phyloP scores from a whole-genome alignment of 305 asterid species.

The Fraxinus paxiana region DNA sequence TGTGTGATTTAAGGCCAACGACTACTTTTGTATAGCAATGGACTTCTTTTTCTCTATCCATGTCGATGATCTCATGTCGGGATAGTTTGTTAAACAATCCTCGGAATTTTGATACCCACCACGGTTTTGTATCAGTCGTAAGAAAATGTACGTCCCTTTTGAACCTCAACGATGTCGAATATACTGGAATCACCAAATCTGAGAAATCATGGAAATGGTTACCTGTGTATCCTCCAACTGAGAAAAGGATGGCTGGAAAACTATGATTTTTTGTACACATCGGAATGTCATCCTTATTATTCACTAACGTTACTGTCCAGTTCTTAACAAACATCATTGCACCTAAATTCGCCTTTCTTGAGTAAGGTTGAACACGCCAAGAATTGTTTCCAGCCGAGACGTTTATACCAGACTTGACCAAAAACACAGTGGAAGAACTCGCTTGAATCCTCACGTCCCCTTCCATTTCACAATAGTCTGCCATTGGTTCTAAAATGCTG shows the following conservation, averaged over 20 bases:
- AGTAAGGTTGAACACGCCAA: conserved; percentile 57
- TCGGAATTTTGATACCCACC: conserved; percentile 55
- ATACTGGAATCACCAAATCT: conserved; percentile 54
- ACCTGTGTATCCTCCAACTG: conserved; percentile 63
- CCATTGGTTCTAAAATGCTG: conserved; percentile 31
- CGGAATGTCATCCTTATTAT: conserved; percentile 26
- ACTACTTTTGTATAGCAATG: conserved; percentile 48
- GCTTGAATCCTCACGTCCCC: conserved; percentile 55
- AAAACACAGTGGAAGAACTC: conserved; percentile 40
- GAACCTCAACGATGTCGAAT: conserved; percentile 40
- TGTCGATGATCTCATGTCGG: conserved; percentile 36
- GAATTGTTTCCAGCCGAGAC: conserved; percentile 21
- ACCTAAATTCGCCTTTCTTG: conserved; percentile 44
- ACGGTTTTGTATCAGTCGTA: conserved; percentile 43
- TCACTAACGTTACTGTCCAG: conserved; percentile 44
- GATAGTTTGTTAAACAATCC: conserved; percentile 35
- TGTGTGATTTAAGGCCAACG: conserved; percentile 43
- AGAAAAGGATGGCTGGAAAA: conserved; percentile 56
- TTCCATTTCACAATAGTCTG: conserved; percentile 59
- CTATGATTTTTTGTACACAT: conserved; percentile 38
- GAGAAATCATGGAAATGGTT: conserved; percentile 75
- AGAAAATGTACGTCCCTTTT: conserved; percentile 48
- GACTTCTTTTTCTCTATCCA: conserved; percentile 42
- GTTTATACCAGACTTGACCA: conserved; percentile 15
- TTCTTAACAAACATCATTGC: conserved; percentile 44